phyloP scores from a whole-genome alignment of 2,329 filamentous ascomycete genomes.

The Diaporthe longicolla region DNA sequence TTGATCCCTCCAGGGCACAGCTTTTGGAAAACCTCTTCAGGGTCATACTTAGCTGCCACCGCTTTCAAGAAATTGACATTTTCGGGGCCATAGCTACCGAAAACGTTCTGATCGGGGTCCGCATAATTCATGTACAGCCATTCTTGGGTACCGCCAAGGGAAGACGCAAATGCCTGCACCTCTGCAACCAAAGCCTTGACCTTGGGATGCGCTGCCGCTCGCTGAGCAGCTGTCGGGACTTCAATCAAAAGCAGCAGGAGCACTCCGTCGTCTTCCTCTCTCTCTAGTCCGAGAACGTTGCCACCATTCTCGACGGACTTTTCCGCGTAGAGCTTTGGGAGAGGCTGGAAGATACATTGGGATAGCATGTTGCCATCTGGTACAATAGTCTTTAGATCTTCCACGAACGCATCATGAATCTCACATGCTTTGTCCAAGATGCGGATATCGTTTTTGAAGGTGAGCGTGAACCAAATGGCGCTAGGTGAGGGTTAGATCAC shows the following conservation, averaged over 20 bases:
- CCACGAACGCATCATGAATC: slow-evolving; percentile 50
- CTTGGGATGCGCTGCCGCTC: slow-evolving; percentile 41
- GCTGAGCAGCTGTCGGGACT: slow-evolving; percentile 44
- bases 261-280: slow-evolving; percentile 43
- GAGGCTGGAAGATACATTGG: slow-evolving; percentile 48
- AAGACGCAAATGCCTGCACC: slow-evolving; percentile 43
- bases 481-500: slow-evolving; percentile 35
- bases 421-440: slow-evolving; percentile 53
- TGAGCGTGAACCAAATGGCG: slow-evolving; percentile 54
- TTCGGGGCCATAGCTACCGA: slow-evolving; percentile 48
- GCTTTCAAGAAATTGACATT: slow-evolving; percentile 46
- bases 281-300: slow-evolving; percentile 47
- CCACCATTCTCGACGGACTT: slow-evolving; percentile 41
- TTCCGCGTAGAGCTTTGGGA: slow-evolving; percentile 41
- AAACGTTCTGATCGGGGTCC: slow-evolving; percentile 46
- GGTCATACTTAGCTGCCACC: slow-evolving; percentile 48
- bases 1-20: slow-evolving; percentile 48
- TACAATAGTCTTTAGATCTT: slow-evolving; percentile 42
- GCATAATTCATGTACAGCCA: slow-evolving; percentile 50
- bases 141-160: slow-evolving; percentile 40
- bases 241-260: slow-evolving; percentile 43
- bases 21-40: slow-evolving; percentile 47
- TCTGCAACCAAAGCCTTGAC: slow-evolving; percentile 42
- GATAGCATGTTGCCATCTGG: slow-evolving; percentile 45
- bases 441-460: slow-evolving; percentile 54